These are phyloP conservation scores for Wickerhamiella allomyrinae DNA, from an alignment of 805 yeast genomes.

Conservation along the genomic window DNA sequence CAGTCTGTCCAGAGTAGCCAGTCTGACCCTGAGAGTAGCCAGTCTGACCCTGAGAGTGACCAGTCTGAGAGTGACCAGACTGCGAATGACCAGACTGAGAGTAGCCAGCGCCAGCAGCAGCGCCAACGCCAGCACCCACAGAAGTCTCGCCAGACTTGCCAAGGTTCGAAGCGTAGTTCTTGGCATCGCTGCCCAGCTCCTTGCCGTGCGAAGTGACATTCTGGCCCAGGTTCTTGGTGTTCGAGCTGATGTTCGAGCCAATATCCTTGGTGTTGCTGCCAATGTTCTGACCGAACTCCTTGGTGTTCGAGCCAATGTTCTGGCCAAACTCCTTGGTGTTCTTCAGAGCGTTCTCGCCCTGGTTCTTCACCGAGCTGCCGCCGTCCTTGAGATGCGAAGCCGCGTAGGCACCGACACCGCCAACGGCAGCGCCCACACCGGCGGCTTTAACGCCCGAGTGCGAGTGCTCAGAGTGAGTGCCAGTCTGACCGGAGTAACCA, in stretches of 20 bases:
- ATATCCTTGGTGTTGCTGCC: background rate
- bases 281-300: background rate
- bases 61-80: background rate
- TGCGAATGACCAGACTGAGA: too few species aligned
- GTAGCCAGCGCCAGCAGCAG: background rate
- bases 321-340: background rate
- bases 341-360: background rate
- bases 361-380: background rate
- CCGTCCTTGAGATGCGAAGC: background rate
- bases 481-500: too few species aligned
- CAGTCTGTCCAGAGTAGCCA: background rate
- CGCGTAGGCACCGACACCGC: background rate
- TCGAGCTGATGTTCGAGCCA: too few species aligned
- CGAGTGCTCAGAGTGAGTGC: background rate
- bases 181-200: background rate
- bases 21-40: background rate
- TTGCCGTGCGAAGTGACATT: background rate
- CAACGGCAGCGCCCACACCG: constrained; percentile 1
- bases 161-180: too few species aligned
- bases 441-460: background rate
- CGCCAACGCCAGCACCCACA: constrained; percentile 1
- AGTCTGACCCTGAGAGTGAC: background rate
- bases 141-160: too few species aligned
- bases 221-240: too few species aligned
- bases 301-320: background rate